Base-by-base conservation (phyloP, 305 asterid species). In the Rubia balearica region DNA sequence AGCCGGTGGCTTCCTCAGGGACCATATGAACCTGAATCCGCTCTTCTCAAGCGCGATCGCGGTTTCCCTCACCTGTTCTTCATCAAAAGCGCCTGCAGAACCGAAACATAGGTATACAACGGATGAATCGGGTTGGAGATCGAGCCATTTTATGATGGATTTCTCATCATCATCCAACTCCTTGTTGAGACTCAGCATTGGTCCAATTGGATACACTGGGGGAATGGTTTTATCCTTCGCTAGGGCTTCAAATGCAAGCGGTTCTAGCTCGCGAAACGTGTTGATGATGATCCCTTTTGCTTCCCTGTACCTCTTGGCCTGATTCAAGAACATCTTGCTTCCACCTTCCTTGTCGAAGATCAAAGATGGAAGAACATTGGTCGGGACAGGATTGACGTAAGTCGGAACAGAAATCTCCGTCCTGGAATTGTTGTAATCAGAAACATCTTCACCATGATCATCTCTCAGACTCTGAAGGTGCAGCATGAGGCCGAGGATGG, bases 311-410 rank as follows among this genome's bases (percentile, higher is more conserved):
- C 45, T 10, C 19, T 12, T 36, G 21, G 40, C 76, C 71, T 73
- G 16, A 9, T 11, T 22, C n/a, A 53, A 66, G 65, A 73, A n/a
- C 40, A 8, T 66, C 36, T 19, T 62, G 24, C 69, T 45, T 27
- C 49, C 22, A n/a, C 60, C 38, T 12, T 65, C 14, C n/a, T 6
- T 13, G 57, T 56, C 22, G 21, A 65, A 9, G 55, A 65, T n/a
- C 14, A 65, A 1, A n/a, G 69, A 65, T 19, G 73, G 78, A 5
- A 74, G 60, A 21, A 74, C 69, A 4, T 56, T 51, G 22, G 59
- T 56, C 2, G 73, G 78, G 49, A 74, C 69, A 0, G 78, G 78
- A 12, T 60, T 61, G 5, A 21, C 6, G n/a, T 45, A 74, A 46
- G 61, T 36, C 5, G 78, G 73, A 24, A 21, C 24, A 59, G 53